Evolutionary conservation across 306 rosid species (phyloP).

Genomic region (Gleditsia sinensis): DNA sequence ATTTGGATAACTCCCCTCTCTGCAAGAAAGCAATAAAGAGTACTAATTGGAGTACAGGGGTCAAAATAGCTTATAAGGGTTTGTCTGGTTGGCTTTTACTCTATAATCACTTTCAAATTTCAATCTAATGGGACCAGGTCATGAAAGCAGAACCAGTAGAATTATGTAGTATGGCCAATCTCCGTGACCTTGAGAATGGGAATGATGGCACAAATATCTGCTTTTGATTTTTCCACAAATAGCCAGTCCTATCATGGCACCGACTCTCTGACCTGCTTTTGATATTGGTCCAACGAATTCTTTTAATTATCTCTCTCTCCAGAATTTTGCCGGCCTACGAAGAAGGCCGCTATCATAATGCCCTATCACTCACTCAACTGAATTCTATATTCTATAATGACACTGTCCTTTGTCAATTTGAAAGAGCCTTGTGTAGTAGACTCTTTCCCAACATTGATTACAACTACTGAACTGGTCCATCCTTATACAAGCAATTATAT

Average conservation of each 20-base stretch:
- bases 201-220: not conserved
- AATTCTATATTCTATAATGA: too few relatives aligned
- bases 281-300: not conserved
- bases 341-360: too few relatives aligned
- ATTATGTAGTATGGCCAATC: not conserved
- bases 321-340: too few relatives aligned
- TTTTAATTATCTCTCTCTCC: too few relatives aligned
- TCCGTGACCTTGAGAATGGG: not conserved
- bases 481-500: too few relatives aligned
- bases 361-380: too few relatives aligned
- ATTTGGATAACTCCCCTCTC: not conserved
- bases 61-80: constrained; percentile 6
- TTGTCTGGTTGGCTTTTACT: constrained; percentile 16
- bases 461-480: too few relatives aligned
- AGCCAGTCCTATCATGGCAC: not conserved
- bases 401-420: too few relatives aligned
- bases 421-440: too few relatives aligned
- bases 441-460: too few relatives aligned
- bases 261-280: not conserved
- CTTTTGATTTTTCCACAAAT: not conserved
- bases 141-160: not conserved
- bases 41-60: not conserved
- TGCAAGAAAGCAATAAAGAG: too few relatives aligned
- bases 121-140: not conserved
- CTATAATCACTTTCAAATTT: not conserved